These are phyloP conservation scores for Laguncularia racemosa DNA, from an alignment of 345 rosid genomes.

Conservation along the genomic window DNA sequence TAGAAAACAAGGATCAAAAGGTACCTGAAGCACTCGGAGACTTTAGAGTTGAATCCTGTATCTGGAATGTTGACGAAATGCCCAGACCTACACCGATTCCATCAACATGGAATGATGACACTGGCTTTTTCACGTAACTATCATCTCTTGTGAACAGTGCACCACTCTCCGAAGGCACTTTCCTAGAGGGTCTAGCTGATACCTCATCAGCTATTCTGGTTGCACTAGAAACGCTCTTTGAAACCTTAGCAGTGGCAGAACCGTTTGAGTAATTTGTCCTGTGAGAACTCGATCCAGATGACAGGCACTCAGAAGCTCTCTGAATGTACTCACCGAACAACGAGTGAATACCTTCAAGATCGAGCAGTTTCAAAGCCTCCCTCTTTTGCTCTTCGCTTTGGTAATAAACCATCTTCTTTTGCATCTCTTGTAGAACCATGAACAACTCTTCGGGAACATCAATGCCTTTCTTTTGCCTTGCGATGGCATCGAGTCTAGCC, in stretches of 20 bases:
- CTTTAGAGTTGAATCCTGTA: constrained; percentile 52
- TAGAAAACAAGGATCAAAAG: not conserved
- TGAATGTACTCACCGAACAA: constrained; percentile 75
- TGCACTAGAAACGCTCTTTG: not conserved
- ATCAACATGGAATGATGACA: constrained; percentile 43
- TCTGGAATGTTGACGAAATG: constrained; percentile 35
- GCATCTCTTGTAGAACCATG: constrained; percentile 67
- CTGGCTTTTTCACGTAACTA: constrained; percentile 51
- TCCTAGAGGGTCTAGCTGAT: constrained; percentile 19
- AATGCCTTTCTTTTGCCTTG: constrained; percentile 30
- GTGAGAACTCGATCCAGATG: constrained; percentile 30
- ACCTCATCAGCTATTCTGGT: not conserved
- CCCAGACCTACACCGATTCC: constrained; percentile 25
- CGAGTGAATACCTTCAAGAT: constrained; percentile 61
- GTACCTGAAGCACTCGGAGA: constrained; percentile 41
- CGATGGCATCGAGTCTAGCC: constrained; percentile 53
- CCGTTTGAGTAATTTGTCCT: constrained; percentile 18
- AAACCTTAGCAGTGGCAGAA: constrained; percentile 9
- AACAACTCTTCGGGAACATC: constrained; percentile 75
- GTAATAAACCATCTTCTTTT: constrained; percentile 35
- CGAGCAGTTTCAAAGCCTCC: constrained; percentile 64
- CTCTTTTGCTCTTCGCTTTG: constrained; percentile 66
- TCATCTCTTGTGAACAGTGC: constrained; percentile 59
- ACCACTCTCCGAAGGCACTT: constrained; percentile 21
- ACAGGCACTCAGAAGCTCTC: constrained; percentile 69